A percentile compares a stretch with the other conserved stretches of the same genome.
phyloP scores from a whole-genome alignment of 345 rosid genomes.

The Gynandropsis gynandra region DNA sequence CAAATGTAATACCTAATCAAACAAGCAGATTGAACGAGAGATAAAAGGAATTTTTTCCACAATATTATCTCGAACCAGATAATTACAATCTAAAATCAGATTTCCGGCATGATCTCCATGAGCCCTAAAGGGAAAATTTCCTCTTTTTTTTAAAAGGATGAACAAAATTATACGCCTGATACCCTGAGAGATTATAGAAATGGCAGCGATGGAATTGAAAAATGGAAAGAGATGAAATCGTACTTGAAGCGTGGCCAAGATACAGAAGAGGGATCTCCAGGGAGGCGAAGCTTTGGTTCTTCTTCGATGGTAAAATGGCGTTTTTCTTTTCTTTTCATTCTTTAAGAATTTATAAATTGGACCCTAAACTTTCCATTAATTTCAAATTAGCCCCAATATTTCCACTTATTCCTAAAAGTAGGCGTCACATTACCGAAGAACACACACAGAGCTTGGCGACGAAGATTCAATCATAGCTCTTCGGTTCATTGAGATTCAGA shows the following conservation, averaged over 20 bases:
- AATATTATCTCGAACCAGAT: not conserved
- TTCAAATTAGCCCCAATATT: not conserved
- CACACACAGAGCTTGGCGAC: no score
- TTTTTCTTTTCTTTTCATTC: not conserved
- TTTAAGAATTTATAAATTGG: not conserved
- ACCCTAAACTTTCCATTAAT: not conserved
- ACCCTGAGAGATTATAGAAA: not conserved
- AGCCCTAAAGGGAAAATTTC: constrained; percentile 14
- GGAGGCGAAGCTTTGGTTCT: not conserved
- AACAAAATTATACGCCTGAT: not conserved
- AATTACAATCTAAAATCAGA: constrained; percentile 4
- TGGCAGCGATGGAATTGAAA: not conserved
- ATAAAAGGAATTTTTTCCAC: not conserved
- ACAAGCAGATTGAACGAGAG: constrained; percentile 3
- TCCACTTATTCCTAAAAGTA: not conserved
- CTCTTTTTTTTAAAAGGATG: not conserved
- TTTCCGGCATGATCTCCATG: constrained; percentile 9
- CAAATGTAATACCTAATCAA: constrained; percentile 8
- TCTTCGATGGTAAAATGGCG: not conserved
- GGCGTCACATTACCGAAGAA: constrained; percentile 1
- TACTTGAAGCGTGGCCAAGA: constrained; percentile 16
- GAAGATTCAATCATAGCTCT: no score
- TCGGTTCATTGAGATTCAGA: no score
- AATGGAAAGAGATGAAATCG: constrained; percentile 11
- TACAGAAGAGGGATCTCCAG: not conserved